Base-by-base conservation (phyloP, 306 rosid genomes). In the Vigna reflexopilosa region DNA sequence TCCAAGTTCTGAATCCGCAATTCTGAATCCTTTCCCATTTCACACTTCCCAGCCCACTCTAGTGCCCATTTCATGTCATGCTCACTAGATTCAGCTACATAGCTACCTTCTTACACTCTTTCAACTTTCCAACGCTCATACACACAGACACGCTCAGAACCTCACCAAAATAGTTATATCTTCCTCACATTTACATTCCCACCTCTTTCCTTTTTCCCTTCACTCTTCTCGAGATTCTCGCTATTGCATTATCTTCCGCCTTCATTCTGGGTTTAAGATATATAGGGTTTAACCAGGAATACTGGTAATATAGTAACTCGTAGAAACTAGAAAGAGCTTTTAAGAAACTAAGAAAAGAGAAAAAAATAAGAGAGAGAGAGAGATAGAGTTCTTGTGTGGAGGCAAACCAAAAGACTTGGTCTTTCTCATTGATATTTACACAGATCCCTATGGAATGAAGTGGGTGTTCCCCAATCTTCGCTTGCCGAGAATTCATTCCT, bases 391-490 rank as follows among this genome's bases (percentile, higher is more conserved):
- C 44, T 14, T 26, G 38, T 17, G 47, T 4, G 16, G 28, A 10
- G 66, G 80, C 61, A 26, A 73, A 38, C 82, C 74, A 57, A 83
- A 87, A 86, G 91, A 76, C 77, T 78, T 82, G 88, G 90, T 86
- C 82, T 86, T 86, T 88, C 89, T 84, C 85, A 45, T 55, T 64
- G 52, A 76, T 76, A 75, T 45, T 67, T 76, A 84, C 99, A 93
- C 98, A 90, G 98, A 95, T 95, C 98, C 98, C 98, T 82, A 95
- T 91, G 93, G 89, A 87, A 88, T 90, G 85, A 87, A 80, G 87
- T 76, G 93, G 86, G 88, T 88, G 93, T 86, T 81, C 86, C 87
- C 80, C 89, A 77, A 72, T 88, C 80, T 59, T 83, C 68, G 86
- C 86, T 86, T 63, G 83, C 87, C 85, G 80, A 51, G 73, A 64